Conservation (phyloP, 805 yeast species). For the Candida boleticola region DNA sequence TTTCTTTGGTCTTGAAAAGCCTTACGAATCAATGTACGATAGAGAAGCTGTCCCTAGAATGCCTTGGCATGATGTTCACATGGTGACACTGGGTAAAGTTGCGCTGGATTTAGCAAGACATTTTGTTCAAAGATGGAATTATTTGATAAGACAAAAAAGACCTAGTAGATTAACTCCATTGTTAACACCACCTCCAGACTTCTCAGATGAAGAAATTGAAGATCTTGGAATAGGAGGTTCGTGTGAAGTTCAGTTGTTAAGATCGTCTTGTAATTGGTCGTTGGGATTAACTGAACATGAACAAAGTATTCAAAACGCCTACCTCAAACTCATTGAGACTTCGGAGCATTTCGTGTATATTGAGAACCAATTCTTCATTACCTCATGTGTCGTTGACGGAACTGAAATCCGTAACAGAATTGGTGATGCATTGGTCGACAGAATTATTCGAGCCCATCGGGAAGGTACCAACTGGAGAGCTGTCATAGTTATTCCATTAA, state of each 20-base stretch:
- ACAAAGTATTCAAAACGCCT: constrained; percentile 89
- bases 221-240: constrained; percentile 69
- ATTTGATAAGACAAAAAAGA: constrained; percentile 83
- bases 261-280: constrained; percentile 94
- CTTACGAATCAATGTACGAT: constrained; percentile 90
- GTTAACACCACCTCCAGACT: constrained; percentile 88
- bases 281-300: constrained; percentile 83
- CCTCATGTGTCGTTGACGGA: constrained; percentile 85
- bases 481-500: constrained; percentile 83
- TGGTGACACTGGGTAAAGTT: constrained; percentile 90
- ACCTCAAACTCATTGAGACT: constrained; percentile 83
- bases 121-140: constrained; percentile 97
- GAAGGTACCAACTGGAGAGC: constrained; percentile 85
- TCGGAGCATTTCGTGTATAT: constrained; percentile 91
- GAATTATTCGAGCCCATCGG: constrained; percentile 84
- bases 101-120: constrained; percentile 93
- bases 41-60: constrained; percentile 79
- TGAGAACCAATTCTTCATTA: constrained; percentile 92
- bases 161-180: constrained; percentile 94
- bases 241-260: constrained; percentile 84
- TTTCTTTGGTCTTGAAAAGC: constrained; percentile 74
- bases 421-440: constrained; percentile 96
- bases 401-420: constrained; percentile 80
- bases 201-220: constrained; percentile 67
- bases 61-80: constrained; percentile 99